Conservation (phyloP, 352 stramenopile species). For the Blastocystis hominis region DNA sequence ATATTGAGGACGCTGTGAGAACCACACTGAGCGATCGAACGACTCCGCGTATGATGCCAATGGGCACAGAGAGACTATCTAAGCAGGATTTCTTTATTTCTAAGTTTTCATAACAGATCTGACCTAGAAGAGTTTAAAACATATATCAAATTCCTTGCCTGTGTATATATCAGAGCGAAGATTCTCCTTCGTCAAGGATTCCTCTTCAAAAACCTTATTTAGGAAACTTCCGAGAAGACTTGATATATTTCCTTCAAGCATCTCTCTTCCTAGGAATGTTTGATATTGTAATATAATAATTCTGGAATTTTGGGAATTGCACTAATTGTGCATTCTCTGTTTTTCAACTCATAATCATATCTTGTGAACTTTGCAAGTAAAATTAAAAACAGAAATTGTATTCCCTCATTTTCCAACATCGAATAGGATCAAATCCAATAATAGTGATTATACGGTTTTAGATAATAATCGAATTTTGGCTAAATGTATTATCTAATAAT, state of each 20-base stretch:
- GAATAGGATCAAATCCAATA: neutral
- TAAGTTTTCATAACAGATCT: constrained; percentile 32
- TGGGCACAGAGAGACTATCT: constrained; percentile 34
- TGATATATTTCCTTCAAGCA: constrained; percentile 52
- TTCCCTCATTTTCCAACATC: no score
- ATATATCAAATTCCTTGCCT: neutral
- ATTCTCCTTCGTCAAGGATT: constrained; percentile 51
- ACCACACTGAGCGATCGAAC: neutral
- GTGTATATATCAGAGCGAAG: constrained; percentile 40
- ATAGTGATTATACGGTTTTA: neutral
- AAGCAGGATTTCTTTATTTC: constrained; percentile 24
- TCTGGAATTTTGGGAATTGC: neutral
- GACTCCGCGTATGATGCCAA: constrained; percentile 28
- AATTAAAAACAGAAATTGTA: no score
- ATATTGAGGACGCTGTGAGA: constrained; percentile 18
- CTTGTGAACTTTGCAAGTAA: no score
- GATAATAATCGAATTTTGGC: no score
- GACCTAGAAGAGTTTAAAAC: neutral
- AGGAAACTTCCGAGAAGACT: constrained; percentile 4
- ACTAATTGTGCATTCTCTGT: neutral
- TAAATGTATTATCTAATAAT: neutral
- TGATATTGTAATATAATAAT: neutral
- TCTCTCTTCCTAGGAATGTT: neutral
- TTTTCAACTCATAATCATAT: no score
- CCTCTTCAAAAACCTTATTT: constrained; percentile 42